Conservation (phyloP, 176 grass and related monocot genomes). For the Oryza officinalis region DNA sequence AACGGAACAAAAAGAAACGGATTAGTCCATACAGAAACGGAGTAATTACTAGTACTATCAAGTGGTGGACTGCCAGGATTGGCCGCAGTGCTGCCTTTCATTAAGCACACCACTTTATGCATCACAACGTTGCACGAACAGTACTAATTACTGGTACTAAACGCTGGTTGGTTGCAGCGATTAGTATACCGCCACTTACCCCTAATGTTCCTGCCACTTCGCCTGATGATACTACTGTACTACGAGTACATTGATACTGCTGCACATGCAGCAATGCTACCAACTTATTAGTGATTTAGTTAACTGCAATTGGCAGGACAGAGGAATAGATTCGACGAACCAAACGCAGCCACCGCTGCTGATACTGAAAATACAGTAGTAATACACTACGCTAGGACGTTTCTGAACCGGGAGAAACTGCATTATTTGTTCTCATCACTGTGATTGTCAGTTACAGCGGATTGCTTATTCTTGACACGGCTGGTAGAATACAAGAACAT, state of each 20-base stretch:
- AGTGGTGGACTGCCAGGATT: neutral
- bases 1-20: neutral
- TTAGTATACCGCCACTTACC: neutral
- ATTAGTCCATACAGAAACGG: neutral
- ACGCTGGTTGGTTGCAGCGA: neutral
- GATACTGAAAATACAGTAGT: too few relatives aligned
- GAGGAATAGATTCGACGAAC: conserved; percentile 25
- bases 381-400: neutral
- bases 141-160: neutral
- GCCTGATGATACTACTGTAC: neutral
- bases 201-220: neutral
- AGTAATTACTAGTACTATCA: neutral
- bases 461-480: neutral
- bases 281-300: neutral
- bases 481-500: conserved; percentile 13
- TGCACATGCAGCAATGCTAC: conserved; percentile 1
- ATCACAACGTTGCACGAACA: neutral
- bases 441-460: neutral
- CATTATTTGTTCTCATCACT: neutral
- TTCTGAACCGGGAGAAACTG: neutral
- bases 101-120: neutral
- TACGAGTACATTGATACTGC: neutral
- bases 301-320: neutral
- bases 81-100: neutral
- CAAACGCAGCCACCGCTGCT: neutral